Base-by-base conservation (phyloP, 129 eudicot species). In the Saposhnikovia divaricata region DNA sequence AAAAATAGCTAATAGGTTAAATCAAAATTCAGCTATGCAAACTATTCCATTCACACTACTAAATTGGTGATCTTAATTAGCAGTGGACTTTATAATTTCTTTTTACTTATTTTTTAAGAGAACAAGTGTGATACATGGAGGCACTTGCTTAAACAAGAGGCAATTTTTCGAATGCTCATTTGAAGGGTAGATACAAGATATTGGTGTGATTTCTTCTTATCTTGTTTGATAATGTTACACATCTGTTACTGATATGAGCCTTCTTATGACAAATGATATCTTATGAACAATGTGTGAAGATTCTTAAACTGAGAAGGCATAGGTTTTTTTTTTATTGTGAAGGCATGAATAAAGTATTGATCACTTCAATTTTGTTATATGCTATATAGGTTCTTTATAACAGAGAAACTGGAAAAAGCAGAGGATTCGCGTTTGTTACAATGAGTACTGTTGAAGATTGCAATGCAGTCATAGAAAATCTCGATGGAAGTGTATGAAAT, bases 361-460 rank as follows among this genome's bases (percentile, higher is more conserved):
- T 25, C 38, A 25, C 4, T 70, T 72, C 27, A 45, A 76, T 16
- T 63, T 40, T 16, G 11, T 45, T 13, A 8, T 75, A 75, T 46
- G 51, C 40, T 45, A 0, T 74, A 57, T 77, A 95, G 98, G 98
- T 95, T 82, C 94, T 95, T 16, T 90, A 95, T 44, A 78, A 95
- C 55, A 82, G 91, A 82, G 85, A 86, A 9, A 87, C 96, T 0
- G 98, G 98, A 72, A 95, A 76, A 79, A 91, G 97, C 86, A 87
- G 98, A 88, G 98, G 98, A 63, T 95, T 89, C 82, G 98, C 94
- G 27, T 95, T 95, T 84, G 98, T 92, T 79, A 95, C 98, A 15
- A 95, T 95, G 98, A 92, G 96, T 80, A 89, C 87, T 74, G 46
- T 90, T 47, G 91, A 92, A 74, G 98, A 95, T 79, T 90, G 96